Evolutionary conservation across 148 eudicot species (phyloP), one percentile per base, ranked within the genome.

Genomic region (Tetragonia tetragonoides): DNA sequence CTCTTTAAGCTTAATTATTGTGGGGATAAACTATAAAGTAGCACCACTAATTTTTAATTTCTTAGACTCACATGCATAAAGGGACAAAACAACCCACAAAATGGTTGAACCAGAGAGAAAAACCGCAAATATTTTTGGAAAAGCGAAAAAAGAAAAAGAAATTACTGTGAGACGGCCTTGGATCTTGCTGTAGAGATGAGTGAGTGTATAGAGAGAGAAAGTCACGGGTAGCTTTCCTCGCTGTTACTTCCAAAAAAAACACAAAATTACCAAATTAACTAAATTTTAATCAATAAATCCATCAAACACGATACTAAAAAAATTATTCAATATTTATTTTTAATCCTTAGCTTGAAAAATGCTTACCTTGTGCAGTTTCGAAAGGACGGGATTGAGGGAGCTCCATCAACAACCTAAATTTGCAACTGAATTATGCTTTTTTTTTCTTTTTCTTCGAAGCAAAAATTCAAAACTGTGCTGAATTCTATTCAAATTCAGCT

Each of bases 131-230:
- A 73, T 20, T 24, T 42, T n/a, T 41, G 59, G 57, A 21, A 68
- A 46, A 16, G 71, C n/a, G 42, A 61, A 23, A 70, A 70, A 39
- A 61, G 21, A 40, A 47, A 60, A 60, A 49, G n/a, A 56, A 64
- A 23, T 91, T 88, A 93, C 98, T 96, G 75, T 86, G 92, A 77
- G 97, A 72, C 72, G 91, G 85, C 79, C 85, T 85, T 85, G 97
- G 93, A 91, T 95, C 99, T 92, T 92, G 97, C 59, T 87, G 94
- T 72, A 69, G 79, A 66, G 94, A 84, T 60, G 97, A 87, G 84
- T 87, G 85, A 77, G 72, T 67, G 80, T 86, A 89, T 16, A 91
- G 91, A 47, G 97, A 89, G 69, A 95, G 96, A 83, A 95, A 95
- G 71, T 92, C 97, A 77, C 89, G 97, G 8, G 94, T 92, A 44